Base-by-base conservation (phyloP, 2,329 filamentous ascomycete genomes). In the Malbranchea zuffiana region DNA sequence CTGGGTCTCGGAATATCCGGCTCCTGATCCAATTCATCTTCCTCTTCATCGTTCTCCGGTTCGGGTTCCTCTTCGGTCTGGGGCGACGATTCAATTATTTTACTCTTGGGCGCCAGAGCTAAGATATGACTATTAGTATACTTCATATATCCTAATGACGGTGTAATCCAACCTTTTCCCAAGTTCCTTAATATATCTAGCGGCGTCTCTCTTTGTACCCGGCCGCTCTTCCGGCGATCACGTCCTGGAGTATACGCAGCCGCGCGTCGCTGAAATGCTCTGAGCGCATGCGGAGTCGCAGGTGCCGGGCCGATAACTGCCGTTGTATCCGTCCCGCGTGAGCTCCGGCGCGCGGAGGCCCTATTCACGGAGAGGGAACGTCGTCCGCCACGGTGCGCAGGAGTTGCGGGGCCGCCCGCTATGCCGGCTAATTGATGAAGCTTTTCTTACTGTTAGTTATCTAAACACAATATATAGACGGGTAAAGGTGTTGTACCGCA, bases 211-310 rank as follows among this genome's bases (percentile, higher is more conserved):
- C 69, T 55, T 47, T 69, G 64, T 37, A 67, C 45, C 21, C 67
- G 57, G 17, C 63, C 64, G 42, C 69, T 72, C 42, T 65, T 60
- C 37, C 69, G 54, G 30, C 65, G 61, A 46, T 69, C 61, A 8
- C 67, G 62, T 21, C 57, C 61, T 13, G 69, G 67, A 2, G 69
- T 71, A 44, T 65, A 65, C 13, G 40, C 39, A 4, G 63, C 65
- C 8, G 67, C 67, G 46, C 70, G 68, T 46, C 71, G 66, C 51
- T 72, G 65, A 18, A 72, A 57, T 6, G 71, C 70, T 27, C 67
- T 62, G 39, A 73, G 62, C 17, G 68, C 69, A 59, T 73, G 67
- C 1, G 71, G 71, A 11, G 71, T 74, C 4, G 68, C 66, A 6
- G 70, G 71, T 11, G 63, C 63, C 30, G 36, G 44, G 21, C 44